Percentiles rank a stretch among this genome's conserved stretches.
Conservation (phyloP, 345 rosid genomes). For the Gossypium raimondii region DNA sequence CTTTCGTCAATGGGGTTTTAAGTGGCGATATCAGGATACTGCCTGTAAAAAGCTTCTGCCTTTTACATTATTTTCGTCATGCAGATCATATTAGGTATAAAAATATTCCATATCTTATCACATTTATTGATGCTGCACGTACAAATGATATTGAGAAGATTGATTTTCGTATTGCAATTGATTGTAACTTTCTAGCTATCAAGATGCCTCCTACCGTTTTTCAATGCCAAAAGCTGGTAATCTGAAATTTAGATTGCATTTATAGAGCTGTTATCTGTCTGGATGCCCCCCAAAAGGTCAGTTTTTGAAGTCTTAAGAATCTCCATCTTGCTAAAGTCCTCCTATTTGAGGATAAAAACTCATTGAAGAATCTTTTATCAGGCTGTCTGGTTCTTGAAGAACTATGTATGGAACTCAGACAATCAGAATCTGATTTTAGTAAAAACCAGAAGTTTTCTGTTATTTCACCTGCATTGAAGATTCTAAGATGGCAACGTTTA, state of each 20-base stretch:
- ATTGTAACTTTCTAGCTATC: background rate
- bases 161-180: background rate
- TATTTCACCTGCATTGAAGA: background rate
- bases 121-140: background rate
- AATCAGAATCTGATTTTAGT: background rate
- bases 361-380: background rate
- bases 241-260: background rate
- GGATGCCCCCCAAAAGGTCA: background rate
- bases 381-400: background rate
- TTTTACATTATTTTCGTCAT: too few relatives aligned
- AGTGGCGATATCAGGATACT: background rate
- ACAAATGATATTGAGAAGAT: background rate
- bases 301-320: slow-evolving; percentile 7
- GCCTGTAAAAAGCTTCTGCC: background rate
- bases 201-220: background rate
- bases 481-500: background rate
- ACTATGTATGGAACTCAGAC: background rate
- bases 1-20: background rate
- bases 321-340: background rate
- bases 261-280: background rate
- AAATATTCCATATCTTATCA: background rate
- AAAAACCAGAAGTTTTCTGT: background rate
- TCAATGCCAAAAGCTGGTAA: background rate
- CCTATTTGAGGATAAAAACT: background rate
- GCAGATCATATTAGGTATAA: too few relatives aligned